A percentile compares a stretch with the other conserved stretches of the same genome.
phyloP scores from a whole-genome alignment of 345 rosid genomes.

The Excoecaria cochinchinensis region DNA sequence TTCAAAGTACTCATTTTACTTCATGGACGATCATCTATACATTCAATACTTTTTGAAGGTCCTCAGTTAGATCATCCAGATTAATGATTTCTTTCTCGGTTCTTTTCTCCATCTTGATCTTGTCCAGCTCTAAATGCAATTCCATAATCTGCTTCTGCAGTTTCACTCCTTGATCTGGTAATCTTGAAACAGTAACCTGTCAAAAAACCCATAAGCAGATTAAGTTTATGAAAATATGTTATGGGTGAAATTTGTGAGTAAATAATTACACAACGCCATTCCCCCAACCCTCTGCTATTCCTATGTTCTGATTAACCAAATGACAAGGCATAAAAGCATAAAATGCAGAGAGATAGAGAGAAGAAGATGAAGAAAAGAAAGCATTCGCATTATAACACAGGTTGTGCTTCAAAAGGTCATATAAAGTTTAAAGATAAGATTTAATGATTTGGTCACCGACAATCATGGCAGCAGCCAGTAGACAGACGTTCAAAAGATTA shows the following conservation, averaged over 20 bases:
- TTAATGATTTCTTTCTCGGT: conserved; percentile 40
- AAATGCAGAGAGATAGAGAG: no score
- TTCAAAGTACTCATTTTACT: no score
- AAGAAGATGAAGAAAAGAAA: no score
- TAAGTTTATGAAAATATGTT: neutral
- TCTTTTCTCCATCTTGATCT: conserved; percentile 36
- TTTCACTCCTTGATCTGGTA: conserved; percentile 82
- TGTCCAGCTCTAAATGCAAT: conserved; percentile 56
- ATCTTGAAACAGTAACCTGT: conserved; percentile 59
- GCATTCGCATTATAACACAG: no score
- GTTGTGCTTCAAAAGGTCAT: neutral
- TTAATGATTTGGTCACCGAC: neutral
- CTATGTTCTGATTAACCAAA: neutral
- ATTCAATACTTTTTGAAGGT: conserved; percentile 54
- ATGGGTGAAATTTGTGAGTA: neutral
- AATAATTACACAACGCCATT: neutral
- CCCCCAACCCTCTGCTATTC: neutral
- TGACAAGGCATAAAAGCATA: neutral
- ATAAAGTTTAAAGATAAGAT: neutral
- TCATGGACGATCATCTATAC: conserved; percentile 29
- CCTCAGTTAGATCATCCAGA: conserved; percentile 58
- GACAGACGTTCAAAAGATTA: no score
- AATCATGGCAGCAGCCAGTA: neutral
- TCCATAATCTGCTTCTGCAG: conserved; percentile 64
- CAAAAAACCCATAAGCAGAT: neutral